Base-by-base conservation (phyloP, 108 stramenopile genomes). In the Conticribra guillardii region DNA sequence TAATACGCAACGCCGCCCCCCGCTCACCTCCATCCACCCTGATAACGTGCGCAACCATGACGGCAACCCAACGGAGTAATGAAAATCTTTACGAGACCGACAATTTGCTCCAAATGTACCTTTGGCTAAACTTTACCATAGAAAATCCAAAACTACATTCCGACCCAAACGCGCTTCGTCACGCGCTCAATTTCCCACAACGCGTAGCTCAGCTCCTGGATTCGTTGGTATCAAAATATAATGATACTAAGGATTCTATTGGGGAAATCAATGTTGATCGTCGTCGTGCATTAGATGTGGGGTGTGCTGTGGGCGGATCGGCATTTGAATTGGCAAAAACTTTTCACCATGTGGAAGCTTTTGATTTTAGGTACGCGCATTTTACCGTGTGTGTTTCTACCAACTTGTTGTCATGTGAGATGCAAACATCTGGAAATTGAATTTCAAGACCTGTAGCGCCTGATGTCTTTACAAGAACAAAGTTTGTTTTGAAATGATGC, bases 221-320 rank as follows among this genome's bases (percentile, higher is more conserved):
- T 7, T 64, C 73, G n/a, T 66, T 83, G 24, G 58, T 69, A 19
- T 85, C 85, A 23, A 63, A 51, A 51, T 4, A n/a, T 21, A 51
- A 64, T 67, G 47, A 16, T 26, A 80, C 47, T 18, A 83, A 69
- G 51, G 83, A 76, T n/a, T n/a, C n/a, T n/a, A n/a, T n/a, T n/a
- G n/a, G n/a, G n/a, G n/a, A n/a, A n/a, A n/a, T n/a, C n/a, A n/a
- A n/a, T n/a, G n/a, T n/a, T n/a, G n/a, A n/a, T n/a, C n/a, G n/a
- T n/a, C n/a, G n/a, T 66, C 66, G 50, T 48, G 85, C 80, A 9
- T 49, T 97, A 34, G 95, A 96, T 70, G 71, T 97, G 48, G 95
- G 95, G 22, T 96, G 96, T 64, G 89, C 95, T 19, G 95, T 95
- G 3, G 96, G 95, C 32, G 96, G 95, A 11, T 71, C 87, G 11